A percentile compares a stretch with the other conserved stretches of the same genome.
Evolutionary conservation across 192 early-diverging fungal species (phyloP).

Genomic region (Coemansia umbellata): DNA sequence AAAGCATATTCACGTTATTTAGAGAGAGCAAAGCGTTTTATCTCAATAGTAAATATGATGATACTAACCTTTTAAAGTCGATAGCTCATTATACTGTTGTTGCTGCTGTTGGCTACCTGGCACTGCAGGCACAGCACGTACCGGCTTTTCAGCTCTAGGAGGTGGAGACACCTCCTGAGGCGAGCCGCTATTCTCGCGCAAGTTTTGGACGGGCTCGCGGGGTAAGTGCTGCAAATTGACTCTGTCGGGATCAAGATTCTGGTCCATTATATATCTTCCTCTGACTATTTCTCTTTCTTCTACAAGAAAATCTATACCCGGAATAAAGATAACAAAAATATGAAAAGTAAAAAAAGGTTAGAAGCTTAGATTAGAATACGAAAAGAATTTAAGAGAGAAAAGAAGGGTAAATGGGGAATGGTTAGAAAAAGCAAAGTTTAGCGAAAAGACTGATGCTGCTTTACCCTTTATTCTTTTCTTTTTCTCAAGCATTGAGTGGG

Average conservation of each 20-base stretch:
- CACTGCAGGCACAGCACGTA: neutral
- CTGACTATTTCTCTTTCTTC: neutral
- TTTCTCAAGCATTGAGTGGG: too few species aligned
- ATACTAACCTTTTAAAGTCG: too few species aligned
- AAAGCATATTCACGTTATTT: too few species aligned
- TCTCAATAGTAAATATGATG: too few species aligned
- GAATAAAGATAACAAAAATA: neutral
- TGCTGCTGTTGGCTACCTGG: neutral
- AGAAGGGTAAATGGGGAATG: too few species aligned
- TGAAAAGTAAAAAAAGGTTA: neutral
- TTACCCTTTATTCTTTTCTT: neutral
- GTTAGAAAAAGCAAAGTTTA: too few species aligned
- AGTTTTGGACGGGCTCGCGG: neutral
- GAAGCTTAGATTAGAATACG: neutral
- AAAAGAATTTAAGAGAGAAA: neutral
- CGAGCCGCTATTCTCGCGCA: neutral
- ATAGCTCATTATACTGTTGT: too few species aligned
- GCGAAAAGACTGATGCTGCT: neutral
- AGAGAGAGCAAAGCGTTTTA: too few species aligned
- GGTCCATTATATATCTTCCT: constrained; percentile 9
- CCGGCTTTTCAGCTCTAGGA: neutral
- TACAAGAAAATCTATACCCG: neutral
- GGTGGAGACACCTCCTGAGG: constrained; percentile 1
- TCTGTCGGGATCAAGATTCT: constrained; percentile 14
- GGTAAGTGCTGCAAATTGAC: constrained; percentile 5